Percentiles rank a stretch among this genome's conserved stretches.
phyloP scores from a whole-genome alignment of 768 basidiomycete species.

The Polyporus arcularius region DNA sequence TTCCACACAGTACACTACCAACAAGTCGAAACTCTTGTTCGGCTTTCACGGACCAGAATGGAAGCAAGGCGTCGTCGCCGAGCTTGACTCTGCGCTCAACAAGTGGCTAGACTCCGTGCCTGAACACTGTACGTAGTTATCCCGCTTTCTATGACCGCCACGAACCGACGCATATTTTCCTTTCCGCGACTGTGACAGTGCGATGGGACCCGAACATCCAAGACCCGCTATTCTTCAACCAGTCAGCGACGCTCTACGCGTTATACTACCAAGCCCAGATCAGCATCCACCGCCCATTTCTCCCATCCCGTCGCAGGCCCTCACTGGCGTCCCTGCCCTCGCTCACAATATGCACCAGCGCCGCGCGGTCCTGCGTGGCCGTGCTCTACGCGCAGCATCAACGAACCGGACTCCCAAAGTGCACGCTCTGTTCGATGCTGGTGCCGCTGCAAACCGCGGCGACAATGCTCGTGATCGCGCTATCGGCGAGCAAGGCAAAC shows the following conservation, averaged over 20 bases:
- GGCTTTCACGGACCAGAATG: constrained; percentile 39
- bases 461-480: too few relatives aligned
- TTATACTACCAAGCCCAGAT: constrained; percentile 57
- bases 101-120: constrained; percentile 65
- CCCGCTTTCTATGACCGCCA: neutral
- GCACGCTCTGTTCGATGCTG: too few relatives aligned
- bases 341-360: constrained; percentile 81
- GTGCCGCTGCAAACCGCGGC: too few relatives aligned
- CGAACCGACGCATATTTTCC: too few relatives aligned
- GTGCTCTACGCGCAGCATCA: constrained; percentile 56
- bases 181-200: constrained; percentile 10
- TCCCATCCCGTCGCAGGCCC: constrained; percentile 61
- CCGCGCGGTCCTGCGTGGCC: constrained; percentile 74
- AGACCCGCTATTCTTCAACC: constrained; percentile 28
- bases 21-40: constrained; percentile 38
- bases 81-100: constrained; percentile 62
- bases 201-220: constrained; percentile 29
- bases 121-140: constrained; percentile 43
- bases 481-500: too few relatives aligned
- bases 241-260: constrained; percentile 40
- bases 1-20: constrained; percentile 43
- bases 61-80: constrained; percentile 56
- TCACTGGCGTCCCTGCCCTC: constrained; percentile 54
- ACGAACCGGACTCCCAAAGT: too few relatives aligned
- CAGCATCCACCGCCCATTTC: constrained; percentile 77